phyloP scores from a whole-genome alignment of 768 basidiomycete genomes.

The Mycena rosella region DNA sequence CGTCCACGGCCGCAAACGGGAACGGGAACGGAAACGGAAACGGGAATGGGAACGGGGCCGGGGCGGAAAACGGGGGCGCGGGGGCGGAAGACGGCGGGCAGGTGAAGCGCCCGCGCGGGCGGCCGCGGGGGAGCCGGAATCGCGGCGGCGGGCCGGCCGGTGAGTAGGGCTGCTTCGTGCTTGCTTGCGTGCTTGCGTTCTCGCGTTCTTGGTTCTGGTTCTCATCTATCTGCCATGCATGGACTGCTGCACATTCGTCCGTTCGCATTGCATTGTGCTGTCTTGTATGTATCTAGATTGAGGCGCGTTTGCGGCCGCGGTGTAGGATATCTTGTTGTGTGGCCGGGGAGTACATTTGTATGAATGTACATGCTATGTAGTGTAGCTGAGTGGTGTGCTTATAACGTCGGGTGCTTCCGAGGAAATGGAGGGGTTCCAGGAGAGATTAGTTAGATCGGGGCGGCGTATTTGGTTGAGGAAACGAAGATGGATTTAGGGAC shows the following conservation, averaged over 20 bases:
- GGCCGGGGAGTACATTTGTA: no score
- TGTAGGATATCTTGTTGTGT: neutral
- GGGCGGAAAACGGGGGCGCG: neutral
- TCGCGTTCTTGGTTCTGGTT: neutral
- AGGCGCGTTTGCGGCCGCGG: neutral
- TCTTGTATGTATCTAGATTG: neutral
- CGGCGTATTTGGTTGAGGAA: no score
- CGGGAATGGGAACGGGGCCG: neutral
- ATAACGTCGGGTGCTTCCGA: no score
- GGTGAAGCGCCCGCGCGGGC: constrained; percentile 70
- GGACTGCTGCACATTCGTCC: neutral
- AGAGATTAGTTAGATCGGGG: no score
- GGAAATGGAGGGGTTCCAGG: no score
- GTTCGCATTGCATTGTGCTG: neutral
- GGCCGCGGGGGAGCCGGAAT: constrained; percentile 82
- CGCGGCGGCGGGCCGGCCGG: constrained; percentile 37
- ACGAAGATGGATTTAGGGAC: no score
- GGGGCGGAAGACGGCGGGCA: constrained; percentile 28
- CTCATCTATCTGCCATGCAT: no score
- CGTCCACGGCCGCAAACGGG: no score
- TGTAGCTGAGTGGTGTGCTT: no score
- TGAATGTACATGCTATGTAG: no score
- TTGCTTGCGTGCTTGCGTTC: neutral
- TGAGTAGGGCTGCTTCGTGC: neutral
- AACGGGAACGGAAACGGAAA: neutral